Evolutionary conservation across 1,139 yeast species (phyloP).

Genomic region (Pichia sp.): DNA sequence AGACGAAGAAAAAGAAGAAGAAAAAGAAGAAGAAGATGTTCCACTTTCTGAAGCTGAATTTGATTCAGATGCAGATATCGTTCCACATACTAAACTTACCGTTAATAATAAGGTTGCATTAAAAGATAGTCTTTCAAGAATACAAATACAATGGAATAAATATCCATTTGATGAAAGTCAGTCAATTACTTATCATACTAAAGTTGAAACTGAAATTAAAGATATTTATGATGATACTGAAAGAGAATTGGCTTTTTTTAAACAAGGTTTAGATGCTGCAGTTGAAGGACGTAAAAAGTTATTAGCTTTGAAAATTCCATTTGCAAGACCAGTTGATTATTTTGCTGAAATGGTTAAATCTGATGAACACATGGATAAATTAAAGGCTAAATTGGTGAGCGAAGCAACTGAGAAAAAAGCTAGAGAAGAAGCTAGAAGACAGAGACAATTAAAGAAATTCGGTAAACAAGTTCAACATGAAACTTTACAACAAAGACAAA

Average conservation of each 20-base stretch:
- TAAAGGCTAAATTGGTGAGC: slow-evolving; percentile 70
- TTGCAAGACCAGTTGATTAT: slow-evolving; percentile 88
- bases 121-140: slow-evolving; percentile 60
- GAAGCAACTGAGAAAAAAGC: slow-evolving; percentile 93
- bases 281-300: slow-evolving; percentile 63
- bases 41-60: slow-evolving; percentile 65
- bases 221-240: slow-evolving; percentile 95
- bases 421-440: slow-evolving; percentile 87
- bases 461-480: slow-evolving; percentile 97
- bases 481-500: slow-evolving; percentile 88
- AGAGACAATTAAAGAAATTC: slow-evolving; percentile 90
- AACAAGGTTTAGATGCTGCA: slow-evolving; percentile 87
- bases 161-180: slow-evolving; percentile 81
- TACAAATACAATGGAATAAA: slow-evolving; percentile 64
- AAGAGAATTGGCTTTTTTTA: slow-evolving; percentile 77
- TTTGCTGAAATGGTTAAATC: slow-evolving; percentile 98
- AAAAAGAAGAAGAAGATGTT: slow-evolving; percentile 61
- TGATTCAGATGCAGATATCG: slow-evolving; percentile 56
- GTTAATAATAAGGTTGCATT: slow-evolving; percentile 67
- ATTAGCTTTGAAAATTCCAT: slow-evolving; percentile 58
- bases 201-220: slow-evolving; percentile 60
- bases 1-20: slow-evolving; percentile 33
- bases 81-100: slow-evolving; percentile 85
- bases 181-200: slow-evolving; percentile 54
- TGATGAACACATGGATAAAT: slow-evolving; percentile 96